Evolutionary conservation across 768 basidiomycete species (phyloP), one percentile per base, ranked within the genome.

Genomic region (Leucogyrophana mollusca): DNA sequence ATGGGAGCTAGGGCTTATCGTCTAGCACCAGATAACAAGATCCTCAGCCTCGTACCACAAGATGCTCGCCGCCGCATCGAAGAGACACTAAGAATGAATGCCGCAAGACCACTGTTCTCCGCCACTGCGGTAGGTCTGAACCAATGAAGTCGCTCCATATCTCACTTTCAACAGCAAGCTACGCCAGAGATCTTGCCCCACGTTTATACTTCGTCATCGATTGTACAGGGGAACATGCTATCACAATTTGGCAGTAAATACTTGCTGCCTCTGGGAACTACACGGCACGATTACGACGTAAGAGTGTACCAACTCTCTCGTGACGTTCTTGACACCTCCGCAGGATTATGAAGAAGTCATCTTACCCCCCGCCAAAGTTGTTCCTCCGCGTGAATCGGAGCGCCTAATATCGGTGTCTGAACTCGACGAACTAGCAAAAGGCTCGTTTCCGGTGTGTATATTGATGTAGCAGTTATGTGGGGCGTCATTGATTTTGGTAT

Each of bases 331-430:
- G 43, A 56, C 48, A 43, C 21, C 30, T 43, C n/a, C 46, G 14
- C 52, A 94, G 92, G 79, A 84, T 36, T 91, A 84, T 57, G 89
- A 95, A 64, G 94, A 97, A 72, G 88, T 96, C 14, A 75, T 82
- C 18, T 75, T 98, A 27, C 96, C 96, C 6, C 94, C 95, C 10
- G 79, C 92, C 0, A 84, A 71, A 52, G 73, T 81, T 2, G 76
- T 95, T 1, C 93, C 94, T 9, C 85, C 86, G 7, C 81, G 80
- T 40, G 58, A 63, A 4, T 73, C 74, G 4, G 96, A 98, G 62
- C 77, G 82, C 23, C 77, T 88, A 2, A 76, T 96, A 27, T 65
- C 73, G 4, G 74, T 98, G 11, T 54, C 71, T 7, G 86, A 92
- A 47, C 76, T 98, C 3, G 90, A 94, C 39, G 73, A 76, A 14